Conservation (phyloP, 768 basidiomycete species). For the Naganishia vaughanmartiniae region DNA sequence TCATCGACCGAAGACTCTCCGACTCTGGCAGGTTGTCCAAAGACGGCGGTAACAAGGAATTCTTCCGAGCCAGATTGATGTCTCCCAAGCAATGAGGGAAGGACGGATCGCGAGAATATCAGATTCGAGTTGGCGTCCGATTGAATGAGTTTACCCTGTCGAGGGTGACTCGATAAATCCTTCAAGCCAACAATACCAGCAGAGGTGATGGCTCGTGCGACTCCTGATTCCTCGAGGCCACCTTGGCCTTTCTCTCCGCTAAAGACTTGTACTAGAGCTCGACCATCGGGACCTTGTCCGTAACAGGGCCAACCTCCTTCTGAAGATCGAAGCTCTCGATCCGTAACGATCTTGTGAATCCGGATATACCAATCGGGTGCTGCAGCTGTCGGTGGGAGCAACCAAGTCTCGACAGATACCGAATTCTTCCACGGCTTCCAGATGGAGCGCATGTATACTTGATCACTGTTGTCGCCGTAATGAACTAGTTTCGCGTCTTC, state of each 20-base stretch:
- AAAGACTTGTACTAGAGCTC: slow-evolving; percentile 60
- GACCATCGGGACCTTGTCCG: slow-evolving; percentile 63
- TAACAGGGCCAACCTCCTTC: slow-evolving; percentile 72
- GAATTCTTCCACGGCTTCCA: slow-evolving; percentile 71
- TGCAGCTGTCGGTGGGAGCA: slow-evolving; percentile 62
- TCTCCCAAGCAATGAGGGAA: slow-evolving; percentile 63
- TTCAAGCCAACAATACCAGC: slow-evolving; percentile 66
- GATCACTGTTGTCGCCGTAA: slow-evolving; percentile 50
- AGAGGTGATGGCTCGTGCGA: slow-evolving; percentile 60
- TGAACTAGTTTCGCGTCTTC: slow-evolving; percentile 57
- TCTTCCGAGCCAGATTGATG: slow-evolving; percentile 55
- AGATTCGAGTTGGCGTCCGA: slow-evolving; percentile 73
- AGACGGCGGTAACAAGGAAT: slow-evolving; percentile 68
- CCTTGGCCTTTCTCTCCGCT: slow-evolving; percentile 57
- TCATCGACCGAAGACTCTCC: slow-evolving; percentile 20
- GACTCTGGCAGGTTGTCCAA: slow-evolving; percentile 54
- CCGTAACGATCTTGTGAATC: slow-evolving; percentile 63
- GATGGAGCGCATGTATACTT: slow-evolving; percentile 62
- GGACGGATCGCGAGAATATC: slow-evolving; percentile 65
- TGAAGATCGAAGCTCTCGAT: slow-evolving; percentile 59
- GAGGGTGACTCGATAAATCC: slow-evolving; percentile 53
- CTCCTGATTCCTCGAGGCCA: slow-evolving; percentile 55
- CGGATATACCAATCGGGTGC: slow-evolving; percentile 69
- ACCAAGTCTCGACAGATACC: slow-evolving; percentile 71
- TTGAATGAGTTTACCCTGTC: slow-evolving; percentile 58